Evolutionary conservation across 257 asterid species (phyloP).

Genomic region (Solanum habrochaites): DNA sequence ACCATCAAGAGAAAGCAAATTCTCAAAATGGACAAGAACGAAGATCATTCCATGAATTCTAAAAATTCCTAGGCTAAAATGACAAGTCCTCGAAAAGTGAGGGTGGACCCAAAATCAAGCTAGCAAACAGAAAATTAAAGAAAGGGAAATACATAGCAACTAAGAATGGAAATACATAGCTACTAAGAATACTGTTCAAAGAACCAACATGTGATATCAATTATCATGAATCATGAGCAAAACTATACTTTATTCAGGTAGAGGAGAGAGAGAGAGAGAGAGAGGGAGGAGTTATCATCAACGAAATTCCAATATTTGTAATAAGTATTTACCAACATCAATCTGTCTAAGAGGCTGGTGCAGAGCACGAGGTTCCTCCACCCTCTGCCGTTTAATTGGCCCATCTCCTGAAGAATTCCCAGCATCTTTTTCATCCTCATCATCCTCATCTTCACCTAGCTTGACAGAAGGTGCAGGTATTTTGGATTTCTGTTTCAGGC

Average conservation of each 20-base stretch:
- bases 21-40: neutral
- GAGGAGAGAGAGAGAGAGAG: neutral
- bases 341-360: conserved; percentile 33
- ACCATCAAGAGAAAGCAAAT: neutral
- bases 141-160: neutral
- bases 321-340: conserved; percentile 80
- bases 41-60: neutral
- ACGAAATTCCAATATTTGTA: conserved; percentile 12
- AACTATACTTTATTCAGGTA: neutral
- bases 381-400: conserved; percentile 59
- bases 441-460: conserved; percentile 74
- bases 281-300: neutral
- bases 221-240: neutral
- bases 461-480: conserved; percentile 57
- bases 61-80: neutral
- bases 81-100: neutral
- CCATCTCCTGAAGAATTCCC: conserved; percentile 52
- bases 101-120: neutral
- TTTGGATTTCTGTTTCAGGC: conserved; percentile 83
- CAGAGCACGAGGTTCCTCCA: conserved; percentile 34
- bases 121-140: neutral
- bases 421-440: conserved; percentile 49
- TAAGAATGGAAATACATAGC: neutral
- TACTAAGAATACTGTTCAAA: neutral
- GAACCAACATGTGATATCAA: neutral